These are phyloP conservation scores for Dichotomopilus funicola DNA, from an alignment of 2,329 filamentous ascomycete genomes.

Conservation along the genomic window DNA sequence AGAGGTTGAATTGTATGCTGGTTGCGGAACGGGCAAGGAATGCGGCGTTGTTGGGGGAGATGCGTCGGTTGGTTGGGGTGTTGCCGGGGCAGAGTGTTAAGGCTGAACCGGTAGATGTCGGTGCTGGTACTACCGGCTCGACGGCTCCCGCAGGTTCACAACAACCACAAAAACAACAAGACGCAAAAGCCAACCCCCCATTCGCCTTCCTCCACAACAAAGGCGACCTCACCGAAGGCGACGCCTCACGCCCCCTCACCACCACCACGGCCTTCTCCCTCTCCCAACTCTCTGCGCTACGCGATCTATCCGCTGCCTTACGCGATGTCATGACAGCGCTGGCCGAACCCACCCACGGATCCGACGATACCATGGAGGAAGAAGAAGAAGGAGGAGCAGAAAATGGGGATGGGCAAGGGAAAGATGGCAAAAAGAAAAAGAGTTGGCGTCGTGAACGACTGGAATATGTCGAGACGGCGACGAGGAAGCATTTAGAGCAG, in stretches of 20 bases:
- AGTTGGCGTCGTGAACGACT: conserved; percentile 64
- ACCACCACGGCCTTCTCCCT: conserved; percentile 74
- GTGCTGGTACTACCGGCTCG: background rate
- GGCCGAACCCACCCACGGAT: conserved; percentile 11
- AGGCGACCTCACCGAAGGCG: conserved; percentile 45
- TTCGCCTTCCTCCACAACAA: conserved; percentile 55
- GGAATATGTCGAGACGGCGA: conserved; percentile 77
- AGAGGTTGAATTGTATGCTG: conserved; percentile 64
- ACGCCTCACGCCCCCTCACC: conserved; percentile 50
- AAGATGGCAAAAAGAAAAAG: conserved; percentile 31
- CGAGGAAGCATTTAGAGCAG: conserved; percentile 67
- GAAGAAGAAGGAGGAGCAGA: conserved; percentile 21
- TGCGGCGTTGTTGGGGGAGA: conserved; percentile 58
- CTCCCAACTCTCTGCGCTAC: conserved; percentile 74
- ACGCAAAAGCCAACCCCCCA: conserved; percentile 23
- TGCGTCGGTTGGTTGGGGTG: conserved; percentile 43
- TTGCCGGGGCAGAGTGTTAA: conserved; percentile 22
- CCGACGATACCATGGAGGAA: background rate
- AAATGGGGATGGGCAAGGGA: conserved; percentile 22
- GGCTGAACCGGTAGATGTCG: conserved; percentile 11
- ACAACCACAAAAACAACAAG: background rate
- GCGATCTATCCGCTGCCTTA: conserved; percentile 55
- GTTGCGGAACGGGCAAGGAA: conserved; percentile 66
- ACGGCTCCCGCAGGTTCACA: background rate
- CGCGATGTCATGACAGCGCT: conserved; percentile 61